Conservation (phyloP, 306 rosid species). For the Dryas alaskensis region DNA sequence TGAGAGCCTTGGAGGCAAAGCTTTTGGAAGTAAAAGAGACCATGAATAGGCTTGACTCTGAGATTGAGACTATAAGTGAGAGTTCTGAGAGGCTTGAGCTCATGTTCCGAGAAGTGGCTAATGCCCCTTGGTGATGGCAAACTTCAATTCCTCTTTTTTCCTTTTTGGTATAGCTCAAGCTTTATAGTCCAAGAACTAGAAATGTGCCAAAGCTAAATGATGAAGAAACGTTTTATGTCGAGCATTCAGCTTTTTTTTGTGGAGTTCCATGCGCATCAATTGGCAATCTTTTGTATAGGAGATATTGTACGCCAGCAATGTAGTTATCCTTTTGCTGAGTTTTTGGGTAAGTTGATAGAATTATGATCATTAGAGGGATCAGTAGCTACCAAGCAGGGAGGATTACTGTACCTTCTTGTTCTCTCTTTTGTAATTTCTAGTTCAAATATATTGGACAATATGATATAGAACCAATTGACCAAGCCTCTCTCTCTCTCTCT, state of each 20-base stretch:
- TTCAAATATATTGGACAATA: too few species aligned
- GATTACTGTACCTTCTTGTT: too few species aligned
- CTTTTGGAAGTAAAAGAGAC: conserved; percentile 20
- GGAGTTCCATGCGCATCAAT: neutral
- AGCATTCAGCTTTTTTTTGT: neutral
- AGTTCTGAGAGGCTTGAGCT: conserved; percentile 25
- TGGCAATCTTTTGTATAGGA: neutral
- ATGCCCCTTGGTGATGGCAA: conserved; percentile 43
- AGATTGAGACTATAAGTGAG: conserved; percentile 15
- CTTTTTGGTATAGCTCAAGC: neutral
- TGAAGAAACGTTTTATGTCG: neutral
- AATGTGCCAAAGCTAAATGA: neutral
- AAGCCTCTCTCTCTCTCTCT: too few species aligned
- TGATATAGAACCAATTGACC: too few species aligned
- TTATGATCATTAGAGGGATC: too few species aligned
- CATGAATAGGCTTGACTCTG: conserved; percentile 26
- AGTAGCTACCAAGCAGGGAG: too few species aligned
- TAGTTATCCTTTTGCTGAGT: too few species aligned
- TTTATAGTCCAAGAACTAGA: neutral
- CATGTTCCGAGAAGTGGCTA: conserved; percentile 37
- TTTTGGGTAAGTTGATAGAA: too few species aligned
- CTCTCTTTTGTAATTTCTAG: too few species aligned
- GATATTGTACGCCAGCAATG: too few species aligned
- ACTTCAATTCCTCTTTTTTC: neutral
- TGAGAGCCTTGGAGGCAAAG: conserved; percentile 15